phyloP scores from a whole-genome alignment of 306 rosid genomes.

The Glycyrrhiza uralensis region DNA sequence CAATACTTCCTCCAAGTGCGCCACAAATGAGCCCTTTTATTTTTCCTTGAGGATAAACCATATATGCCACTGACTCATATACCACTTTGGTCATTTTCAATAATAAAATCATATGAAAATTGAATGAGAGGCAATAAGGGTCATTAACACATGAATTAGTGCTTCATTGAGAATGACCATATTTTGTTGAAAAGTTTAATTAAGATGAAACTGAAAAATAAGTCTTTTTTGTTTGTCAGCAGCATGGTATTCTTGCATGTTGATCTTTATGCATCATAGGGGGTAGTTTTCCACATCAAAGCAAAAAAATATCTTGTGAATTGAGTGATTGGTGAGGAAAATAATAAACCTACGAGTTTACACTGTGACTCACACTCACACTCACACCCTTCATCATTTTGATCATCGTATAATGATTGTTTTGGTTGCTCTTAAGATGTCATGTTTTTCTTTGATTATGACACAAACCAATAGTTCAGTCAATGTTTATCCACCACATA shows the following conservation, averaged over 20 bases:
- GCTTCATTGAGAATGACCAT: slow-evolving; percentile 40
- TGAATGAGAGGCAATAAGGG: slow-evolving; percentile 27
- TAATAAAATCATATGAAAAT: slow-evolving; percentile 26
- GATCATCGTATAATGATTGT: slow-evolving; percentile 22
- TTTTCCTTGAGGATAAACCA: slow-evolving; percentile 27
- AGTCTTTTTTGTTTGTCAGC: neutral
- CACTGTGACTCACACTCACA: slow-evolving; percentile 19
- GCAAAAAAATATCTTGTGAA: neutral
- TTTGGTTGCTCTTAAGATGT: slow-evolving; percentile 20
- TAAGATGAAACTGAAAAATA: neutral
- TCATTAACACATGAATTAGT: slow-evolving; percentile 29
- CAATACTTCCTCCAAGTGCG: slow-evolving; percentile 30
- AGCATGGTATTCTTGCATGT: slow-evolving; percentile 29
- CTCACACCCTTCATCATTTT: slow-evolving; percentile 12
- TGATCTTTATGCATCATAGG: slow-evolving; percentile 7
- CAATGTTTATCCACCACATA: slow-evolving; percentile 30
- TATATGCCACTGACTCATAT: slow-evolving; percentile 33
- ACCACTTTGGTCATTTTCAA: slow-evolving; percentile 42
- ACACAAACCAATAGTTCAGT: slow-evolving; percentile 16
- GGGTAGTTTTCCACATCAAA: slow-evolving; percentile 21
- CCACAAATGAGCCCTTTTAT: neutral
- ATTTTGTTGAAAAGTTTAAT: slow-evolving; percentile 2
- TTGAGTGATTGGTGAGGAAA: slow-evolving; percentile 6
- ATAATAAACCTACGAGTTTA: slow-evolving; percentile 29
- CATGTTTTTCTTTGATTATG: slow-evolving; percentile 31